Evolutionary conservation across 1,139 yeast species (phyloP).

Genomic region (Suhomyces bribrorum): DNA sequence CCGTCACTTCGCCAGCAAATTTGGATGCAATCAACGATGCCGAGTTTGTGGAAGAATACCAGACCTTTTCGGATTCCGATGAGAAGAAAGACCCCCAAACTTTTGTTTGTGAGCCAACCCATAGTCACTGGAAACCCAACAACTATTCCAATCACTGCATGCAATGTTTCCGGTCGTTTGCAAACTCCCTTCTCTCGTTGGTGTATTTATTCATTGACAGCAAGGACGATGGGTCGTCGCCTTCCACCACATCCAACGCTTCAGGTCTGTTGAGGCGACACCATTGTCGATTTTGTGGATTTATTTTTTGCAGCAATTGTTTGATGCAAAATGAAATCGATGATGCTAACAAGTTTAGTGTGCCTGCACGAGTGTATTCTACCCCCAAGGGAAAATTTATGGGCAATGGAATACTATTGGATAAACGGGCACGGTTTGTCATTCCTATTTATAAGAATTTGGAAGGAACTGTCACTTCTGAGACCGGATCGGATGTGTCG

Average conservation of each 20-base stretch:
- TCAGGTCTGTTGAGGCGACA: conserved; percentile 30
- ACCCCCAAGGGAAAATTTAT: conserved; percentile 16
- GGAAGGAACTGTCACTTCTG: conserved; percentile 1
- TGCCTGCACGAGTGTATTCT: conserved; percentile 12
- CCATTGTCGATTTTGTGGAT: conserved; percentile 50
- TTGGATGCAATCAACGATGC: conserved; percentile 1
- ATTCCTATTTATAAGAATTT: conserved; percentile 36
- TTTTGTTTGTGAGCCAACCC: conserved; percentile 36
- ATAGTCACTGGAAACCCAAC: conserved; percentile 46
- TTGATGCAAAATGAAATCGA: conserved; percentile 21
- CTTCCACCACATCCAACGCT: background rate
- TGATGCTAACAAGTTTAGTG: conserved; percentile 8
- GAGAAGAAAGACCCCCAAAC: conserved; percentile 2
- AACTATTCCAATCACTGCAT: conserved; percentile 40
- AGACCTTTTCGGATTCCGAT: background rate
- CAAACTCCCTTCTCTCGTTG: conserved; percentile 24
- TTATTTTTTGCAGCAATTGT: conserved; percentile 40
- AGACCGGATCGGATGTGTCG: conserved; percentile 7
- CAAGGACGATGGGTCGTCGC: conserved; percentile 1
- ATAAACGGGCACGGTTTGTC: conserved; percentile 38
- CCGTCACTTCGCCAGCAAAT: conserved; percentile 11
- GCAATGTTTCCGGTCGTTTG: conserved; percentile 42
- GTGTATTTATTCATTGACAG: conserved; percentile 16
- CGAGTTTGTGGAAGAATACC: conserved; percentile 1
- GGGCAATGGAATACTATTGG: conserved; percentile 31